phyloP scores from a whole-genome alignment of 192 early-diverging fungal genomes.

The Backusella sp. region DNA sequence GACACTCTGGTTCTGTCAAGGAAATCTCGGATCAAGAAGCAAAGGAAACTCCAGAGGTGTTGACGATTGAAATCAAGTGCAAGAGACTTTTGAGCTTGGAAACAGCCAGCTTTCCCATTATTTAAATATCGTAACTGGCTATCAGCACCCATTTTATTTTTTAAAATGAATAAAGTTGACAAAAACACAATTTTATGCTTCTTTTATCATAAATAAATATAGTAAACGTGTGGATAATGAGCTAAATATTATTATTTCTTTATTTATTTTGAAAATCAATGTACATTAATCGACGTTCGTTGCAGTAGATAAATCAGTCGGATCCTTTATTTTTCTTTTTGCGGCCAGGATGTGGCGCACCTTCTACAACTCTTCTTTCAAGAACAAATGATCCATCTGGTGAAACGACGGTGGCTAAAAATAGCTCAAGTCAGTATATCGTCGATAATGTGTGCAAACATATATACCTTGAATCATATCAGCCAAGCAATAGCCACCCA shows the following conservation, averaged over 20 bases:
- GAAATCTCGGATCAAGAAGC: too few species aligned
- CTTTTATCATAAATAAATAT: too few species aligned
- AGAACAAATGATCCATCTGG: conserved; percentile 23
- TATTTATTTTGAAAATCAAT: not conserved
- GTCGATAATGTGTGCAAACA: not conserved
- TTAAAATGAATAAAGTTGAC: not conserved
- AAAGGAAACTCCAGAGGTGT: too few species aligned
- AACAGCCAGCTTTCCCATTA: not conserved
- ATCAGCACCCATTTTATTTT: not conserved
- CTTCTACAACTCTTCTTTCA: conserved; percentile 28
- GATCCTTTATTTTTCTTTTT: conserved; percentile 27
- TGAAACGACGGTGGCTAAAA: conserved; percentile 25
- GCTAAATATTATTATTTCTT: not conserved
- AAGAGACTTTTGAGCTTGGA: not conserved
- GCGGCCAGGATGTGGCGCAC: conserved; percentile 34
- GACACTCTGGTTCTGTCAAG: too few species aligned
- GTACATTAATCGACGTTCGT: not conserved
- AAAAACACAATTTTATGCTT: too few species aligned
- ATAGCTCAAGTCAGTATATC: not conserved
- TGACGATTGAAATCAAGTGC: not conserved
- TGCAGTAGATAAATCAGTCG: not conserved
- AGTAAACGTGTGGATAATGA: too few species aligned
- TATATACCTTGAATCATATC: conserved; percentile 27
- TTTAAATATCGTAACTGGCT: not conserved
- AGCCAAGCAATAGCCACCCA: conserved; percentile 37